Base-by-base conservation (phyloP, 2,329 filamentous ascomycete genomes). In the Hypoxylon sp. region DNA sequence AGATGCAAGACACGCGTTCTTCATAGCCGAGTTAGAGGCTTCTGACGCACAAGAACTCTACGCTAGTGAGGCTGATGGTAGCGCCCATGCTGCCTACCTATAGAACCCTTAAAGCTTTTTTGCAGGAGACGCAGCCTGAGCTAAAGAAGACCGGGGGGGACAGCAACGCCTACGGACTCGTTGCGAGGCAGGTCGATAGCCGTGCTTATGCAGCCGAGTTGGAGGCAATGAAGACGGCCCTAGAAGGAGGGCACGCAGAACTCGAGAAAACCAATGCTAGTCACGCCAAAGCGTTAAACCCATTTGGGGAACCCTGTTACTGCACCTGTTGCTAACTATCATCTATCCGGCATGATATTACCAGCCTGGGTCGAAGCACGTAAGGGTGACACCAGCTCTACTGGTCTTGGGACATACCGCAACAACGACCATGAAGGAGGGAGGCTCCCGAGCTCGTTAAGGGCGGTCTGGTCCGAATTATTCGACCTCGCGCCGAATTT, bases 371-470 rank as follows among this genome's bases (percentile, higher is more conserved):
- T 99, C 67, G 96, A 99, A 82, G 94, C 95, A 22, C 92, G 96
- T 72, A 98, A 98, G 86, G 96, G 96, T 71, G 95, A 99, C 76
- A 91, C 91, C 3, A 86, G 87, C 54, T 99, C 99, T 86, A 96
- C 89, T 44, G 92, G 92, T 51, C 87, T 99, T 99, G 50, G 89
- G 94, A 62, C 94, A 99, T 82, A 92, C 91, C 59, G 96, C 96
- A 42, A 82, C 82, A 75, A 97, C 93, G 13, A 92, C 99, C 76
- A 91, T 86, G 84, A 90, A 91, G 80, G 93, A 98, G 80, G 96
- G 99, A 82, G 96, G 96, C 10, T 95, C 98, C 87, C 89, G 87
- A 71, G 96, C 96, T 26, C 86, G 99, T 98, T 91, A 98, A 98
- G 86, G 96, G 96, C 73, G 96, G 96, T 1, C 94, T 95, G 0